Conservation (phyloP, 202 grass and related monocot species). For the Setaria viridis region DNA sequence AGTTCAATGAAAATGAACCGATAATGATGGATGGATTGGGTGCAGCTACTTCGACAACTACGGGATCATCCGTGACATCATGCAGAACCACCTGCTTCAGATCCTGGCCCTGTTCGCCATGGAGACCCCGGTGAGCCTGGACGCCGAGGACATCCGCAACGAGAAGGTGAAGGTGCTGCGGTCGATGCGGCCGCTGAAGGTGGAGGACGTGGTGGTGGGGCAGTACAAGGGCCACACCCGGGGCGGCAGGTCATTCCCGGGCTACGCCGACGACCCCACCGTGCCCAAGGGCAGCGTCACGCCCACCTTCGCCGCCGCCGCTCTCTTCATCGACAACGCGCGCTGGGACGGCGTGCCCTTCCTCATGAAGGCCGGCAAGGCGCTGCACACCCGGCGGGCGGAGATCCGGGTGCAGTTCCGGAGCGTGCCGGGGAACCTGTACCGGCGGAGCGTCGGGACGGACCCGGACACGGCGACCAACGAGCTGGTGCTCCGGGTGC, state of each 20-base stretch:
- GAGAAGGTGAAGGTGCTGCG: constrained; percentile 95
- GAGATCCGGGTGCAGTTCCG: constrained; percentile 97
- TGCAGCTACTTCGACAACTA: constrained; percentile 93
- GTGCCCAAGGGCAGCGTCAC: constrained; percentile 87
- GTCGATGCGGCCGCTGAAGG: constrained; percentile 75
- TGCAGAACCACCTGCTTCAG: constrained; percentile 97
- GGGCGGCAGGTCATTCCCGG: constrained; percentile 63
- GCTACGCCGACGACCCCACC: constrained; percentile 78
- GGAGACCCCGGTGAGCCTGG: constrained; percentile 92
- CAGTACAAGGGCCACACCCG: constrained; percentile 90
- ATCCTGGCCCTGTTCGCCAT: constrained; percentile 94
- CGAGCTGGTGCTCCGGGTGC: constrained; percentile 87
- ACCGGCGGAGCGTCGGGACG: constrained; percentile 54
- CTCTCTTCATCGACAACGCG: constrained; percentile 95
- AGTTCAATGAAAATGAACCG: background rate
- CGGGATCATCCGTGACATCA: constrained; percentile 97
- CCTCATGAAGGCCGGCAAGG: constrained; percentile 95
- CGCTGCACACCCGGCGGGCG: constrained; percentile 69
- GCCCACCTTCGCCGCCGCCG: constrained; percentile 87
- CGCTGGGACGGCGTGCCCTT: constrained; percentile 96
- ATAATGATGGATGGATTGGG: background rate
- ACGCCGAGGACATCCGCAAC: constrained; percentile 93
- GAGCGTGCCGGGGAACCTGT: constrained; percentile 86
- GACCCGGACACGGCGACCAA: constrained; percentile 82
- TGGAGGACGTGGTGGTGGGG: constrained; percentile 90